These are phyloP conservation scores for Candida sp. DNA, from an alignment of 1,139 yeast species.

Conservation along the genomic window DNA sequence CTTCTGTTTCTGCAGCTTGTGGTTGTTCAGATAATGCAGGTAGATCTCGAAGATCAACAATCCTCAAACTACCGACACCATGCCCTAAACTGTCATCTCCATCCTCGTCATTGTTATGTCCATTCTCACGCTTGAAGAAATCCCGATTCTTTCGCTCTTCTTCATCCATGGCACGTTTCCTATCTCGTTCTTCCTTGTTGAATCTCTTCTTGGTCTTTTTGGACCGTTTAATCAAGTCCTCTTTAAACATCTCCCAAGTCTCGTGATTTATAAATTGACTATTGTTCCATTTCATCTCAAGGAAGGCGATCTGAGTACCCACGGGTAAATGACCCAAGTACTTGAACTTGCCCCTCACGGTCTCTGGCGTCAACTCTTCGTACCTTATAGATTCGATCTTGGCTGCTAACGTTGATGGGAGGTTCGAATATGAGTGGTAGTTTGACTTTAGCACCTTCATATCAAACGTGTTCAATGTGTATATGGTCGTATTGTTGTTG, in stretches of 20 bases:
- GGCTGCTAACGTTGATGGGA: constrained; percentile 69
- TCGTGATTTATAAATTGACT: constrained; percentile 47
- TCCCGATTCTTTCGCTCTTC: constrained; percentile 62
- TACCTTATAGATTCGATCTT: constrained; percentile 72
- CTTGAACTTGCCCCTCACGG: constrained; percentile 64
- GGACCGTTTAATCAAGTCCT: constrained; percentile 66
- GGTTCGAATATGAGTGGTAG: constrained; percentile 60
- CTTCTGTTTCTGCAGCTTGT: constrained; percentile 14
- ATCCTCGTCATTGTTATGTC: constrained; percentile 21
- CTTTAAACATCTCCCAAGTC: constrained; percentile 57
- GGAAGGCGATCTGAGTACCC: constrained; percentile 82
- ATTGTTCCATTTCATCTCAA: constrained; percentile 84
- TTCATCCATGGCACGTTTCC: constrained; percentile 60
- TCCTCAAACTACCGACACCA: constrained; percentile 34
- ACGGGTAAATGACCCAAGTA: constrained; percentile 82
- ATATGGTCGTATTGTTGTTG: constrained; percentile 60
- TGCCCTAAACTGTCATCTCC: constrained; percentile 18
- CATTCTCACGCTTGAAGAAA: constrained; percentile 64
- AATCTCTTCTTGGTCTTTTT: constrained; percentile 56
- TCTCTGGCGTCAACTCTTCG: constrained; percentile 59
- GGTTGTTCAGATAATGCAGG: constrained; percentile 11
- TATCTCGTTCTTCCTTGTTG: constrained; percentile 68
- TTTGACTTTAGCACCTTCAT: constrained; percentile 69
- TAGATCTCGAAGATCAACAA: constrained; percentile 28
- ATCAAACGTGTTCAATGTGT: constrained; percentile 79